These are phyloP conservation scores for Heterobasidion irregulare DNA, from an alignment of 1,284 basidiomycete genomes.

Conservation along the genomic window DNA sequence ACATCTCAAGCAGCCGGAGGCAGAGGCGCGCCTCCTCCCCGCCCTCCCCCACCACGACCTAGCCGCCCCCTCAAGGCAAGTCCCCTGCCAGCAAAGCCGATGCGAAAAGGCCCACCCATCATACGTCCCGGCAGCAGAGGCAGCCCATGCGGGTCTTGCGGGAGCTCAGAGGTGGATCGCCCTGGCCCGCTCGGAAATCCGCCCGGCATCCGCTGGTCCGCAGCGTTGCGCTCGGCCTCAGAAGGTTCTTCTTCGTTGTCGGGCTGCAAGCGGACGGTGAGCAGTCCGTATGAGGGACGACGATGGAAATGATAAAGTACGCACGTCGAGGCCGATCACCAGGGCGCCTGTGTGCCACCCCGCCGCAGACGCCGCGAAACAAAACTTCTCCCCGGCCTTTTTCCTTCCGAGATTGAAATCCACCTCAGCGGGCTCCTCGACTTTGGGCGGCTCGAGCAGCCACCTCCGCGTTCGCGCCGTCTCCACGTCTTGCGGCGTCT, in stretches of 20 bases:
- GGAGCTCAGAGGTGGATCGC: neutral
- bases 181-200: neutral
- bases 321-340: slow-evolving; percentile 70
- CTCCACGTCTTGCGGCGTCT: slow-evolving; percentile 25
- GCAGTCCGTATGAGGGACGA: neutral
- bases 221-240: neutral
- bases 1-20: neutral
- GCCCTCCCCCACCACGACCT: neutral
- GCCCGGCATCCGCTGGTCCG: neutral
- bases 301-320: neutral
- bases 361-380: slow-evolving; percentile 68
- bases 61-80: neutral
- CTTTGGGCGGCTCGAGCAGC: slow-evolving; percentile 26
- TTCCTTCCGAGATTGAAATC: slow-evolving; percentile 31
- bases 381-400: slow-evolving; percentile 48
- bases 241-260: neutral
- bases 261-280: neutral
- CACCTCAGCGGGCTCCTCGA: slow-evolving; percentile 13
- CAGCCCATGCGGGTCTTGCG: neutral
- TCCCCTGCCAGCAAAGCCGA: neutral
- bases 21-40: neutral
- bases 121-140: neutral
- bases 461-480: slow-evolving; percentile 17
- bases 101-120: neutral
- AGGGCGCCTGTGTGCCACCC: slow-evolving; percentile 89